A percentile compares a stretch with the other conserved stretches of the same genome.
These are phyloP conservation scores for Fusarium falciforme DNA, from an alignment of 2,329 filamentous ascomycete genomes.

Conservation along the genomic window DNA sequence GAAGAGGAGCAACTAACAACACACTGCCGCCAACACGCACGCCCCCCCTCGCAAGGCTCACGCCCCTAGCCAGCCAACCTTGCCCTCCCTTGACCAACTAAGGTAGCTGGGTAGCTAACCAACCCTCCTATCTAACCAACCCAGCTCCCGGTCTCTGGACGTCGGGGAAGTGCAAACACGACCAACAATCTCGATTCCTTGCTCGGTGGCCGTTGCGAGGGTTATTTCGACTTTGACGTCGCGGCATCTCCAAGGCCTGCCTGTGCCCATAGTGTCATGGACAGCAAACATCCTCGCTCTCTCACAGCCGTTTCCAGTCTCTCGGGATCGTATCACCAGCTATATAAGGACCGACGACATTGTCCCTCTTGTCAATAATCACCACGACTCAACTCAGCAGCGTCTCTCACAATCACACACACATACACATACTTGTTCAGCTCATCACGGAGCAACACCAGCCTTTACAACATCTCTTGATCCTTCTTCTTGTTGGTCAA, in stretches of 20 bases:
- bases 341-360: conserved; percentile 43
- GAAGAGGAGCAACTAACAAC: conserved; percentile 39
- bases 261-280: conserved; percentile 44
- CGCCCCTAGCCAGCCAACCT: conserved; percentile 34
- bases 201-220: conserved; percentile 33
- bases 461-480: not conserved
- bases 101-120: conserved; percentile 37
- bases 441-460: not conserved
- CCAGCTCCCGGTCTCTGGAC: conserved; percentile 37
- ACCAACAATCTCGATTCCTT: conserved; percentile 43
- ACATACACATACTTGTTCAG: not conserved
- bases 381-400: conserved; percentile 34
- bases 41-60: conserved; percentile 37
- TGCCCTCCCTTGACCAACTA: conserved; percentile 32
- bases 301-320: conserved; percentile 34
- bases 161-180: conserved; percentile 34
- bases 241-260: conserved; percentile 37
- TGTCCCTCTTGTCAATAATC: conserved; percentile 27
- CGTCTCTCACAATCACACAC: conserved; percentile 11
- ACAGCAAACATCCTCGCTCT: conserved; percentile 43
- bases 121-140: conserved; percentile 42
- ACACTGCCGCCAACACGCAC: conserved; percentile 41
- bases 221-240: conserved; percentile 45
- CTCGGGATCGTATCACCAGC: conserved; percentile 42
- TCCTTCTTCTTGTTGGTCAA: not conserved